Evolutionary conservation across 306 rosid species (phyloP), one percentile per base, ranked within the genome.

Genomic region (Casuarina cunninghamiana): DNA sequence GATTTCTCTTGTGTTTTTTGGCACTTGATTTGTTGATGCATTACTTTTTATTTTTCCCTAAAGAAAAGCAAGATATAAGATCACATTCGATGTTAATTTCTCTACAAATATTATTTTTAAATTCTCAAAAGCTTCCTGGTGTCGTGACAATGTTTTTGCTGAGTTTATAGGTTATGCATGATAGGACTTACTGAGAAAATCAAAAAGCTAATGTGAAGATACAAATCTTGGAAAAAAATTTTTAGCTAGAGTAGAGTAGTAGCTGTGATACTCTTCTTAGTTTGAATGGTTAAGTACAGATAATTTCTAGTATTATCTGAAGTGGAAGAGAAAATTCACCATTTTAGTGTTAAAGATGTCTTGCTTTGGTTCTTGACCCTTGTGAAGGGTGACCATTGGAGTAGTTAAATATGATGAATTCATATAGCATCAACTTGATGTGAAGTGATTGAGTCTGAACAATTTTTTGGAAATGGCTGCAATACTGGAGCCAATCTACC

Each of bases 11-110:
- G 15, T 26, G 32, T 26, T 26, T 26, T 8, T 19, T 15, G 17
- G 10, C 3, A 35, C 17, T 74, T 44, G 21, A 72, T 43, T 16
- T 76, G 35, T 50, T 73, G 35, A 46, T 67, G 65, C 53, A 16
- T 72, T 37, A 66, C 62, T 70, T 58, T 53, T 61, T 26, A 26
- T 26, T 26, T 26, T 26, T 26, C 1, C 1, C 32, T 26, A 26
- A 19, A 3, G 35, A 78, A 17, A 58, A 10, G 62, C 32, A 26
- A 26, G 48, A 69, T 77, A 42, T 81, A 39, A 68, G 39, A 77
- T 83, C 68, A 73, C 66, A 68, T 58, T 48, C 67, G 54, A 76
- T 62, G 53, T 66, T 41, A 69, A 79, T 45, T 4, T 58, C 10
- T 58, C 60, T 73, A 32, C 7, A 11, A 61, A 13, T 43, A 63